These are phyloP conservation scores for Boletus vinaceobasis DNA, from an alignment of 768 basidiomycete genomes.

Conservation along the genomic window DNA sequence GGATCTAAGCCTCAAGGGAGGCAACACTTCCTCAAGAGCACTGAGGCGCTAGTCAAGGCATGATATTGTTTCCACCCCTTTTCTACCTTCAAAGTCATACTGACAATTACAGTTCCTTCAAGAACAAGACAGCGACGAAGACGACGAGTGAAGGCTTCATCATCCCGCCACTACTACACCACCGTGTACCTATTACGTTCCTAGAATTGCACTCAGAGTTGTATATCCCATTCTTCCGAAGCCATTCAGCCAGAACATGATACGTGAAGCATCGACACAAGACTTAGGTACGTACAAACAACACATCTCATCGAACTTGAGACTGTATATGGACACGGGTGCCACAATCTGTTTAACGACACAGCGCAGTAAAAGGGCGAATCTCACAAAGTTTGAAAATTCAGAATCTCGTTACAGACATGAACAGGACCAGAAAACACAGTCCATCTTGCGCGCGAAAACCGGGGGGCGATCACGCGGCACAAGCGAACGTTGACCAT, in stretches of 20 bases:
- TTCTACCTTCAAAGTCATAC: conserved; percentile 8
- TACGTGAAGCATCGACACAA: neutral
- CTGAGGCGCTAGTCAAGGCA: conserved; percentile 88
- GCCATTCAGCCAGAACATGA: neutral
- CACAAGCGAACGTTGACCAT: conserved; percentile 8
- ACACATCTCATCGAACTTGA: neutral
- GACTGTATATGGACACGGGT: neutral
- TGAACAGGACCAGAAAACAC: neutral
- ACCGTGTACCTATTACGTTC: conserved; percentile 16
- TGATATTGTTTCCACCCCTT: neutral
- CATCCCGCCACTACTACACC: conserved; percentile 2
- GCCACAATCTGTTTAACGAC: neutral
- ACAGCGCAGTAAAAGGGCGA: neutral
- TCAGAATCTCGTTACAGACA: conserved; percentile 1
- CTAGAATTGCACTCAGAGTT: conserved; percentile 14
- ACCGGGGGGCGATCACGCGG: conserved; percentile 13
- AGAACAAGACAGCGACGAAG: conserved; percentile 77
- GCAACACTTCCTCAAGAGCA: conserved; percentile 90
- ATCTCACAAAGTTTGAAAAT: neutral
- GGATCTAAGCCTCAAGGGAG: conserved; percentile 94
- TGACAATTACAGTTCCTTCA: conserved; percentile 79
- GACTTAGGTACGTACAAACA: conserved; percentile 4
- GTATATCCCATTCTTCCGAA: conserved; percentile 5
- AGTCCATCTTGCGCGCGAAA: neutral
- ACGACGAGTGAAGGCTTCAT: conserved; percentile 30